Conservation (phyloP, 345 rosid species). For the Orychophragmus violaceus region DNA sequence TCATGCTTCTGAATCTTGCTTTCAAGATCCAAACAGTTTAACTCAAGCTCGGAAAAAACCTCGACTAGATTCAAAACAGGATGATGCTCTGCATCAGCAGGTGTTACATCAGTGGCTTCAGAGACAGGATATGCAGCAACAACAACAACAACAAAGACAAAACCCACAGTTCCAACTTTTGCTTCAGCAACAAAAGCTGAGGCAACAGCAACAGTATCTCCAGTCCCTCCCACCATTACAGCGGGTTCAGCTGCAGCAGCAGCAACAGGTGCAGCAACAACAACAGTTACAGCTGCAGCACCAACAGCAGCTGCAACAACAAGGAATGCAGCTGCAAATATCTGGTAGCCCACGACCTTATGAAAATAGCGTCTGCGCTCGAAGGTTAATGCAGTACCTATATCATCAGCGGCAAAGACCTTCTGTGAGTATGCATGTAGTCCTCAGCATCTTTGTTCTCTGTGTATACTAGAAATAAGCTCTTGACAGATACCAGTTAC, state of each 20-base stretch:
- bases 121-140: constrained; percentile 78
- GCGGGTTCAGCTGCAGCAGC: constrained; percentile 83
- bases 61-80: constrained; percentile 77
- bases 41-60: constrained; percentile 75
- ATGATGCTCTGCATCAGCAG: constrained; percentile 83
- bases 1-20: constrained; percentile 56
- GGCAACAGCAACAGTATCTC: constrained; percentile 52
- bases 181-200: constrained; percentile 54
- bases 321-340: constrained; percentile 58
- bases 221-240: constrained; percentile 84
- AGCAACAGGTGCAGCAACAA: constrained; percentile 47
- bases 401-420: constrained; percentile 93
- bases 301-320: constrained; percentile 58
- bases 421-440: constrained; percentile 45
- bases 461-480: neutral
- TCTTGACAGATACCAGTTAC: constrained; percentile 1
- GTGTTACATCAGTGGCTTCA: constrained; percentile 75
- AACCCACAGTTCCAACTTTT: constrained; percentile 67
- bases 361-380: constrained; percentile 78
- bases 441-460: neutral
- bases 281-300: constrained; percentile 68
- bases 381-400: constrained; percentile 91
- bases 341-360: constrained; percentile 44
- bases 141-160: constrained; percentile 51
- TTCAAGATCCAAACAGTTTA: constrained; percentile 67